Evolutionary conservation across 2,329 filamentous ascomycete species (phyloP).

Genomic region (Raffaelea arxii): DNA sequence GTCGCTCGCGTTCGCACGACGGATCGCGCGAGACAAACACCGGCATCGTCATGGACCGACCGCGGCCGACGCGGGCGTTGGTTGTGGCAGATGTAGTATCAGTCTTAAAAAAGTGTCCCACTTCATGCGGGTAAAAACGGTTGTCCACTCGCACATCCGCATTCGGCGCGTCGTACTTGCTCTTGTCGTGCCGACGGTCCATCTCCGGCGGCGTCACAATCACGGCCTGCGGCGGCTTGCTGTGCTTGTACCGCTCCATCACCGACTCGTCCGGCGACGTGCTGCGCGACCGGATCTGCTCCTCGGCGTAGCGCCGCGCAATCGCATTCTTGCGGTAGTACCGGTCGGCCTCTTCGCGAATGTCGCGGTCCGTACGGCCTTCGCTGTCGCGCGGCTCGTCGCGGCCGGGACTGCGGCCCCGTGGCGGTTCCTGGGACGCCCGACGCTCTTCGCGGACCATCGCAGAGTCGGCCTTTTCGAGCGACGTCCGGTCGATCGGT

Average conservation of each 20-base stretch:
- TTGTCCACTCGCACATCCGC: slow-evolving; percentile 57
- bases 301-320: slow-evolving; percentile 42
- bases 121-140: slow-evolving; percentile 42
- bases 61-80: slow-evolving; percentile 3
- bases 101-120: slow-evolving; percentile 26
- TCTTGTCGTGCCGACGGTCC: slow-evolving; percentile 33
- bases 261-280: slow-evolving; percentile 43
- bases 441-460: slow-evolving; percentile 28
- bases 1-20: slow-evolving; percentile 44
- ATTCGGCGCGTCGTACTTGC: slow-evolving; percentile 46
- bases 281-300: slow-evolving; percentile 43
- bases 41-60: slow-evolving; percentile 16
- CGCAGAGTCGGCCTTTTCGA: slow-evolving; percentile 35
- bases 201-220: slow-evolving; percentile 48
- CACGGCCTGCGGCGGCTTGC: slow-evolving; percentile 18
- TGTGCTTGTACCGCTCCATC: slow-evolving; percentile 23
- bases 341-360: slow-evolving; percentile 46
- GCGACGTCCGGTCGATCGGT: slow-evolving; percentile 33
- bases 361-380: slow-evolving; percentile 13
- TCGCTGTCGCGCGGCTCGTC: slow-evolving; percentile 8
- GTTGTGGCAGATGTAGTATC: slow-evolving; percentile 11
- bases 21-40: slow-evolving; percentile 38
- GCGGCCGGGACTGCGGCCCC: slow-evolving; percentile 8
- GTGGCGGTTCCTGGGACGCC: slow-evolving; percentile 14
- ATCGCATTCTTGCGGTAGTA: slow-evolving; percentile 46